Conservation (phyloP, 2,329 filamentous ascomycete genomes). For the Truncatella angustata region DNA sequence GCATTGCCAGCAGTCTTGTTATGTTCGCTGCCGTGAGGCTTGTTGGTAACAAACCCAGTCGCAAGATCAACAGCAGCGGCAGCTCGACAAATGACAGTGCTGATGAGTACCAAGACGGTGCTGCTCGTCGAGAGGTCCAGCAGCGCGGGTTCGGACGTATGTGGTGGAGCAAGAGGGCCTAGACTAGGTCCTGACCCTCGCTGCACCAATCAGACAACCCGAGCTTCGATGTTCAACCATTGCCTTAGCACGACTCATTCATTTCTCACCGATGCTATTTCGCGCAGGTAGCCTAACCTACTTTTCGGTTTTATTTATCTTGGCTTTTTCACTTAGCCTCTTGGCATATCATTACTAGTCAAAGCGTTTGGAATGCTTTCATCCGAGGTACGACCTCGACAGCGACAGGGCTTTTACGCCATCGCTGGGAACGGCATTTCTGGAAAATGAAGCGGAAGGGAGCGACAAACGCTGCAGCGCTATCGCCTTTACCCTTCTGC, state of each 20-base stretch:
- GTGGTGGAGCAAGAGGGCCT: slow-evolving; percentile 31
- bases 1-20: slow-evolving; percentile 67
- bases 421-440: slow-evolving; percentile 31
- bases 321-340: slow-evolving; percentile 15
- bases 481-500: slow-evolving; percentile 27
- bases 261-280: not conserved
- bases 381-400: slow-evolving; percentile 25
- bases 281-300: slow-evolving; percentile 8
- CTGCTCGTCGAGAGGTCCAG: slow-evolving; percentile 54
- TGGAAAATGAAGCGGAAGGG: slow-evolving; percentile 16
- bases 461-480: slow-evolving; percentile 40
- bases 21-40: slow-evolving; percentile 67
- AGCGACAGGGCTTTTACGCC: slow-evolving; percentile 38
- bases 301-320: slow-evolving; percentile 12
- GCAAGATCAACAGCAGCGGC: slow-evolving; percentile 37
- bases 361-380: slow-evolving; percentile 26
- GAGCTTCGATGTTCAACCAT: slow-evolving; percentile 29
- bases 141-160: slow-evolving; percentile 57
- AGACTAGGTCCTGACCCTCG: slow-evolving; percentile 21
- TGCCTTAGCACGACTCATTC: not conserved
- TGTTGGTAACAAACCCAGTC: slow-evolving; percentile 52
- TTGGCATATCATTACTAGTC: slow-evolving; percentile 18
- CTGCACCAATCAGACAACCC: not conserved
- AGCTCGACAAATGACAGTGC: slow-evolving; percentile 36
- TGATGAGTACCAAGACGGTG: slow-evolving; percentile 56